Evolutionary conservation across 2,329 filamentous ascomycete genomes (phyloP).

Genomic region (Alternaria tenuissima): DNA sequence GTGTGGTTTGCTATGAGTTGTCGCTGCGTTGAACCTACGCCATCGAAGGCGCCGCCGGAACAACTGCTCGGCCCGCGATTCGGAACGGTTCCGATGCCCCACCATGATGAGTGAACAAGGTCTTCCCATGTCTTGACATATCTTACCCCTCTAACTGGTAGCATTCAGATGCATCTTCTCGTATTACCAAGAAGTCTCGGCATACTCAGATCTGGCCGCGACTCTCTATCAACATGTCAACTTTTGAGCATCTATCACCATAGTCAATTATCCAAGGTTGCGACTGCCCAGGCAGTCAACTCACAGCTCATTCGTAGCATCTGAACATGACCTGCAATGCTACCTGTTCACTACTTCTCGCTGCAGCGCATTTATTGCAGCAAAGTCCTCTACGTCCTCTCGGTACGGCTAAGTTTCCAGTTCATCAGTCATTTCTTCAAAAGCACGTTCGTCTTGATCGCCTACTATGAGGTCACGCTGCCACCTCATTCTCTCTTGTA

Average conservation of each 20-base stretch:
- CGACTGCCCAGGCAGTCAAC: neutral
- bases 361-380: no score
- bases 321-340: neutral
- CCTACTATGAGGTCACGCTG: neutral
- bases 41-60: slow-evolving; percentile 27
- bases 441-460: neutral
- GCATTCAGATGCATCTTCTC: neutral
- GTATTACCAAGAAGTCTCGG: neutral
- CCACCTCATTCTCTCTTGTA: neutral
- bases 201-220: neutral
- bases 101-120: slow-evolving; percentile 1
- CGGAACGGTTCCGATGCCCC: slow-evolving; percentile 28
- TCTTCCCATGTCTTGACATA: neutral
- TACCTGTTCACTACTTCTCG: neutral
- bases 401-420: no score
- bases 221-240: neutral
- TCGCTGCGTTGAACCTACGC: slow-evolving; percentile 18
- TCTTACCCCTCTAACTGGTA: neutral
- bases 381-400: no score
- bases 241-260: neutral
- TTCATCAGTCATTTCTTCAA: no score
- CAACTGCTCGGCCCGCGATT: slow-evolving; percentile 23
- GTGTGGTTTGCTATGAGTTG: slow-evolving; percentile 17
- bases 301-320: neutral
- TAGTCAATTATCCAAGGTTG: neutral